These are phyloP conservation scores for Musa schizocarpa DNA, from an alignment of 176 grass and related monocot species.

Conservation along the genomic window DNA sequence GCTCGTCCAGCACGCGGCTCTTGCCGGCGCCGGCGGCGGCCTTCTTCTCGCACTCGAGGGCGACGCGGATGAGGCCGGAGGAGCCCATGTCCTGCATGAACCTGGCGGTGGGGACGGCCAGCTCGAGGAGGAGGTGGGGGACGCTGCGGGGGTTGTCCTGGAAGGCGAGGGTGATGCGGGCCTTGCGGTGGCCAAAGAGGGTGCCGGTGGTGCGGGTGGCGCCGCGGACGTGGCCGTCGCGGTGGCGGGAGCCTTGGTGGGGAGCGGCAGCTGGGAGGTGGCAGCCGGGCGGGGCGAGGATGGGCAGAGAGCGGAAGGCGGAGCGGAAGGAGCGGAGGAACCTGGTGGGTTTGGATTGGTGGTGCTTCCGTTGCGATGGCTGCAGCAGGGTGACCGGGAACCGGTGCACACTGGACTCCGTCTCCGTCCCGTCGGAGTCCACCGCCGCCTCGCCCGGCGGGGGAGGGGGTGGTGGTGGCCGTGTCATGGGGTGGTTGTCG, in stretches of 20 bases:
- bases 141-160: conserved; percentile 50
- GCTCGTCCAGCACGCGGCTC: conserved; percentile 50
- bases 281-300: conserved; percentile 38
- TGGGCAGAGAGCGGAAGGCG: conserved; percentile 62
- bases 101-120: conserved; percentile 47
- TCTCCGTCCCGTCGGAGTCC: no score
- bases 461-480: conserved; percentile 8
- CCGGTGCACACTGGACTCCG: background rate
- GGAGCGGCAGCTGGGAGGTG: conserved; percentile 25
- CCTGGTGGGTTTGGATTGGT: conserved; percentile 13
- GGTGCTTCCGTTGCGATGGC: conserved; percentile 29
- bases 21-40: background rate
- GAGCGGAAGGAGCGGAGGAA: conserved; percentile 47
- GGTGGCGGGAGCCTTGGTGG: conserved; percentile 12
- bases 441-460: background rate
- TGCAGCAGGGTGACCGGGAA: conserved; percentile 17
- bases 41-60: conserved; percentile 86
- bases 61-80: conserved; percentile 50
- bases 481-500: background rate
- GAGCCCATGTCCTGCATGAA: conserved; percentile 87
- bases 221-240: conserved; percentile 43
- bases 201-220: conserved; percentile 57
- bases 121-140: conserved; percentile 54
- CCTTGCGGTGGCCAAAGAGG: conserved; percentile 54
- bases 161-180: conserved; percentile 64